Evolutionary conservation across 371 early-diverging fungal genomes (phyloP).

Genomic region (Mortierella sp.): DNA sequence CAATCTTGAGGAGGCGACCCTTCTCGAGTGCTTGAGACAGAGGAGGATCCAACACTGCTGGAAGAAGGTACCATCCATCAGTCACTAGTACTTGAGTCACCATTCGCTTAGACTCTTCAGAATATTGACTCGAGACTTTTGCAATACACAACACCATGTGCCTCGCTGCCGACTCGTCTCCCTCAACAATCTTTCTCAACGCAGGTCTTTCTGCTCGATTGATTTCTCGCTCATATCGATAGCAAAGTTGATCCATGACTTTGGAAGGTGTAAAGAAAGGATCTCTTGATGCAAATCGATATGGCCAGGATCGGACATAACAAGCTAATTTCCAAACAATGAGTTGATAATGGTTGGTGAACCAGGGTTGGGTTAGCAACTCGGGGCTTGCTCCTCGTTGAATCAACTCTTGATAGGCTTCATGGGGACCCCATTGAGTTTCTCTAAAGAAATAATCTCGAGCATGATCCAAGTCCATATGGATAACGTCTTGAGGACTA

Average conservation of each 20-base stretch:
- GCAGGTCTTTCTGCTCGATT: conserved; percentile 74
- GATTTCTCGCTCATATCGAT: conserved; percentile 78
- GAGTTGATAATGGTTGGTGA: conserved; percentile 75
- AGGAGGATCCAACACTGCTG: conserved; percentile 64
- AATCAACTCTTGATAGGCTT: conserved; percentile 57
- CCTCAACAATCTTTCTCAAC: conserved; percentile 74
- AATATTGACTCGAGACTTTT: conserved; percentile 46
- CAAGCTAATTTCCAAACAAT: conserved; percentile 82
- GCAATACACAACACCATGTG: conserved; percentile 79
- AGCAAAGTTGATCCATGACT: conserved; percentile 66
- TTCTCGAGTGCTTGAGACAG: conserved; percentile 59
- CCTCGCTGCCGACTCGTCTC: conserved; percentile 67
- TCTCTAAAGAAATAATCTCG: conserved; percentile 38
- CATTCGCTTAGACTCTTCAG: conserved; percentile 12
- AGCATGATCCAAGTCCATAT: conserved; percentile 54
- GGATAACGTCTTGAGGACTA: conserved; percentile 43
- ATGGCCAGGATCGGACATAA: conserved; percentile 68
- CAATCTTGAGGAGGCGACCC: conserved; percentile 61
- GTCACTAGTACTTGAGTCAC: conserved; percentile 63
- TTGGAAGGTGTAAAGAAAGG: conserved; percentile 56
- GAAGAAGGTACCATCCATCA: conserved; percentile 84
- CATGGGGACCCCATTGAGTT: conserved; percentile 56
- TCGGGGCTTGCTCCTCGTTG: conserved; percentile 55
- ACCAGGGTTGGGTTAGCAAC: conserved; percentile 65
- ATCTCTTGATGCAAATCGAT: conserved; percentile 20